A percentile compares a stretch with the other conserved stretches of the same genome.
Evolutionary conservation across 108 stramenopile species (phyloP).

Genomic region (Asterionellopsis glacialis): DNA sequence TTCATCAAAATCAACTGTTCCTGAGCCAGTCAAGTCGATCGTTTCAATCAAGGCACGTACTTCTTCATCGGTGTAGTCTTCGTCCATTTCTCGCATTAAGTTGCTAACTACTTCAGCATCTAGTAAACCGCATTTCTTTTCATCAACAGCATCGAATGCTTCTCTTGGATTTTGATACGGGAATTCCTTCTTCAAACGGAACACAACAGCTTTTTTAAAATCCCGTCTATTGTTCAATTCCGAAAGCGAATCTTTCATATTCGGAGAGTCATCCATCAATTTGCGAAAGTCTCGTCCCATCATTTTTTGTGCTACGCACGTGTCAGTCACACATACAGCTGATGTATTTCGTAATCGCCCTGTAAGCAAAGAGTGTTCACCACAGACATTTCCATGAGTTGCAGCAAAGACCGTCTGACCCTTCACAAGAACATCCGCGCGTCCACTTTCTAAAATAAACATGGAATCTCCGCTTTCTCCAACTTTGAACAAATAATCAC

Average conservation of each 20-base stretch:
- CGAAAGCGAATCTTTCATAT: conserved; percentile 46
- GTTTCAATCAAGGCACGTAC: conserved; percentile 54
- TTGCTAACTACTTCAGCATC: conserved; percentile 38
- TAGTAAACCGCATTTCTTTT: conserved; percentile 42
- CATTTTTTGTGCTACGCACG: conserved; percentile 46
- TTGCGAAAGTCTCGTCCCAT: conserved; percentile 51
- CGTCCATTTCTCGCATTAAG: conserved; percentile 62
- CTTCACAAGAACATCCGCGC: conserved; percentile 25
- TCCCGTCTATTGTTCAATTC: conserved; percentile 76
- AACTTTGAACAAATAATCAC: conserved; percentile 43
- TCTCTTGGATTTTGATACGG: conserved; percentile 58
- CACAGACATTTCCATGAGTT: conserved; percentile 61
- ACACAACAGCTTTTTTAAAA: conserved; percentile 79
- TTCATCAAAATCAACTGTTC: conserved; percentile 63
- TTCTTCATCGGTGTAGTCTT: conserved; percentile 65
- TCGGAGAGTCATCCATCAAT: conserved; percentile 45
- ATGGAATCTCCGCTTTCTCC: conserved; percentile 58
- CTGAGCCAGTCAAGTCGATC: conserved; percentile 56
- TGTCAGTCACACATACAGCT: conserved; percentile 51
- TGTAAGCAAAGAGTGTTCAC: conserved; percentile 67
- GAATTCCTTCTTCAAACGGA: conserved; percentile 51
- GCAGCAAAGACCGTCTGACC: conserved; percentile 41
- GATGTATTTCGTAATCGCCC: conserved; percentile 57
- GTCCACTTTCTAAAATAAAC: conserved; percentile 50
- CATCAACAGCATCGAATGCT: conserved; percentile 68